phyloP scores from a whole-genome alignment of 805 yeast genomes.

The Novakomyces olei region DNA sequence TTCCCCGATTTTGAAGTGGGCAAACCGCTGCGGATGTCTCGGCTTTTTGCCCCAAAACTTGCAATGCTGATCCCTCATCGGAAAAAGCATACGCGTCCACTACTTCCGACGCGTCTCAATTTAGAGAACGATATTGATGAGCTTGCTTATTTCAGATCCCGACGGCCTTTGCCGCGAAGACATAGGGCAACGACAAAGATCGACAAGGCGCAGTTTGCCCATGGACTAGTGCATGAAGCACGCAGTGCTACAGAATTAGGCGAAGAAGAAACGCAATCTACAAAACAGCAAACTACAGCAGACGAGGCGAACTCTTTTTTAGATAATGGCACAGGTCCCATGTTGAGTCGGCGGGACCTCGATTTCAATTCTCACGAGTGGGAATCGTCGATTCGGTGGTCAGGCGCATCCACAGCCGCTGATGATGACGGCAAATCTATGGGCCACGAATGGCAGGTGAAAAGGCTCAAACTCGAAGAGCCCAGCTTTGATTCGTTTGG shows the following conservation, averaged over 20 bases:
- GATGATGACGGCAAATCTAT: conserved; percentile 38
- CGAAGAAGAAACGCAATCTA: conserved; percentile 1
- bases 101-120: conserved; percentile 31
- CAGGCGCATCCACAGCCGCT: conserved; percentile 5
- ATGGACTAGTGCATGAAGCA: no score
- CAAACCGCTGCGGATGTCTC: conserved; percentile 39
- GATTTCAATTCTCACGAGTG: not conserved
- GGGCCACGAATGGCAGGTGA: conserved; percentile 25
- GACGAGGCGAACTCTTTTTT: no score
- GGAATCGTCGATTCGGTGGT: not conserved
- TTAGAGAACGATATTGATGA: conserved; percentile 44
- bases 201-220: conserved; percentile 1
- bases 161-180: not conserved
- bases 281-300: not conserved
- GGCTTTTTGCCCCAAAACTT: conserved; percentile 43
- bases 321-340: no score
- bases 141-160: conserved; percentile 9
- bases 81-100: conserved; percentile 8
- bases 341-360: not conserved
- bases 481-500: no score
- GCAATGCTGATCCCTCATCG: conserved; percentile 17
- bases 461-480: no score
- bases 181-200: not conserved
- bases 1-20: conserved; percentile 42
- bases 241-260: no score